Evolutionary conservation across 1,139 yeast species (phyloP).

Genomic region (Pichia sp.): DNA sequence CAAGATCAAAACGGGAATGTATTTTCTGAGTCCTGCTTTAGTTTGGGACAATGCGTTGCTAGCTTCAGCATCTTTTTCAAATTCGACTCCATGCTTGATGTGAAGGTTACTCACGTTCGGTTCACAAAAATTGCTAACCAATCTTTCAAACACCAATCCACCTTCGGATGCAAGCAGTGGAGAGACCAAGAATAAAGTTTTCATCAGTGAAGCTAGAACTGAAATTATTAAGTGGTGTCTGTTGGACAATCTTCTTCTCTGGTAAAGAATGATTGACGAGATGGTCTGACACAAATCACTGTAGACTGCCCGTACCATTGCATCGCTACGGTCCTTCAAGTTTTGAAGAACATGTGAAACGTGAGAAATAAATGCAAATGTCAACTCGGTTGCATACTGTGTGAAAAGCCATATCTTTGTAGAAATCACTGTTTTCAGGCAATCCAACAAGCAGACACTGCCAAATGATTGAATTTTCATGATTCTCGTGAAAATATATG

Average conservation of each 20-base stretch:
- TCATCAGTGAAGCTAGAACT: slow-evolving; percentile 47
- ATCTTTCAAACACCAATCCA: slow-evolving; percentile 52
- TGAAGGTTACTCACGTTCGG: slow-evolving; percentile 39
- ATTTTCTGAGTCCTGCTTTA: slow-evolving; percentile 58
- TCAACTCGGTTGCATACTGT: slow-evolving; percentile 64
- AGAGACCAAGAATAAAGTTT: slow-evolving; percentile 36
- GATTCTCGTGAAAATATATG: slow-evolving; percentile 5
- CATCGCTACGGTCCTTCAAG: no score
- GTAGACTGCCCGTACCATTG: slow-evolving; percentile 28
- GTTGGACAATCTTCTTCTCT: slow-evolving; percentile 64
- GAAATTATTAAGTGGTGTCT: slow-evolving; percentile 66
- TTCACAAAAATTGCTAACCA: slow-evolving; percentile 68
- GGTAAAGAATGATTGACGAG: slow-evolving; percentile 58
- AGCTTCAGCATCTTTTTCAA: slow-evolving; percentile 33
- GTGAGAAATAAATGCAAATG: slow-evolving; percentile 38
- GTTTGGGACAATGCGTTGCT: slow-evolving; percentile 55
- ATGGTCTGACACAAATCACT: slow-evolving; percentile 41
- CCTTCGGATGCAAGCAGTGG: slow-evolving; percentile 18
- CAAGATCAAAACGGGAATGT: slow-evolving; percentile 58
- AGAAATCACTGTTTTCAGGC: slow-evolving; percentile 41
- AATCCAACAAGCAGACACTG: slow-evolving; percentile 8
- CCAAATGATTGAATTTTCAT: neutral
- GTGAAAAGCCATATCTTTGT: slow-evolving; percentile 56
- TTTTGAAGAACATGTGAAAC: slow-evolving; percentile 21
- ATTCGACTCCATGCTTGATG: slow-evolving; percentile 18